These are phyloP conservation scores for Rubroshorea leprosula DNA, from an alignment of 345 rosid genomes.

Conservation along the genomic window DNA sequence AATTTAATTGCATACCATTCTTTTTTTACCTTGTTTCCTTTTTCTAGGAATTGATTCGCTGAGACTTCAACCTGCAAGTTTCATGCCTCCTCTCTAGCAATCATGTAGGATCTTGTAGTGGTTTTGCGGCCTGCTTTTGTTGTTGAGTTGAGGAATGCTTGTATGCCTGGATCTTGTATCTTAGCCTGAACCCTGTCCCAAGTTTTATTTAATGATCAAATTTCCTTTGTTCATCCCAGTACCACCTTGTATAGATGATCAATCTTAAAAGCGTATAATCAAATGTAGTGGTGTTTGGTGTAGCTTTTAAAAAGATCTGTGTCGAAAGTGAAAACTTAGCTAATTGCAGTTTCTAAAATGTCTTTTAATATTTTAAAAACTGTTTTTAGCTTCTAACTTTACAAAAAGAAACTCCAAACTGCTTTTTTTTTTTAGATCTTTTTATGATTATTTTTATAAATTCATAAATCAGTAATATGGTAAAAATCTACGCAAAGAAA, in stretches of 20 bases:
- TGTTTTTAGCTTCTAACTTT: too few species aligned
- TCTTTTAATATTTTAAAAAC: too few species aligned
- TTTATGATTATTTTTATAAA: too few species aligned
- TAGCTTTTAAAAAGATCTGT: too few species aligned
- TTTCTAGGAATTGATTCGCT: conserved; percentile 14
- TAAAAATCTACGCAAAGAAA: too few species aligned
- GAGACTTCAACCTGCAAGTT: conserved; percentile 14
- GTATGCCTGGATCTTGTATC: neutral
- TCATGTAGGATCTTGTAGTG: conserved; percentile 17
- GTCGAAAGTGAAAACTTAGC: too few species aligned
- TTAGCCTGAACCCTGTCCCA: neutral
- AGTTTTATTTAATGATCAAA: neutral
- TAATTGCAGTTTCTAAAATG: too few species aligned
- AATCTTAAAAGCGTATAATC: too few species aligned
- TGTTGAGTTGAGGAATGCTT: conserved; percentile 1
- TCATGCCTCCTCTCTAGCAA: conserved; percentile 25
- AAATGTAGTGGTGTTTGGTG: too few species aligned
- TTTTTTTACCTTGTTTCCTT: conserved; percentile 5
- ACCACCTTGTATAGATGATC: neutral
- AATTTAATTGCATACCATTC: conserved; percentile 17
- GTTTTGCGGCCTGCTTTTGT: conserved; percentile 25
- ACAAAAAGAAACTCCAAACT: too few species aligned
- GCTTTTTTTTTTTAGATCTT: too few species aligned
- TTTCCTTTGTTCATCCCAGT: neutral
- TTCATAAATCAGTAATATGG: too few species aligned